phyloP scores from a whole-genome alignment of 2,329 filamentous ascomycete genomes.

The Alternaria infectoria region DNA sequence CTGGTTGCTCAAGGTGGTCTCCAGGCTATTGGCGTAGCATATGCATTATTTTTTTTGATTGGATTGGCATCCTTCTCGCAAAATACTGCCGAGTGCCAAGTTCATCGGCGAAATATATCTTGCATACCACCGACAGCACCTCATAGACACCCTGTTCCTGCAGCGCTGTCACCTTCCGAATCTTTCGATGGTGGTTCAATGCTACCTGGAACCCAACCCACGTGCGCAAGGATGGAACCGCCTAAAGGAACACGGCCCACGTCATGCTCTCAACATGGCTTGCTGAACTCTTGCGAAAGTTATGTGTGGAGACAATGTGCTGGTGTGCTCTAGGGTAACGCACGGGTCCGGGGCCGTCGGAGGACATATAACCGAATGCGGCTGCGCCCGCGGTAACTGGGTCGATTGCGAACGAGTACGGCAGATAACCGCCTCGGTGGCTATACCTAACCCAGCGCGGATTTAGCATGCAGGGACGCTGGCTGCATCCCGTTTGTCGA shows the following conservation, averaged over 20 bases:
- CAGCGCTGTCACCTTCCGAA: conserved; percentile 3
- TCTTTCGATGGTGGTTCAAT: neutral
- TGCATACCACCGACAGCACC: neutral
- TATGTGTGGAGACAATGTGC: neutral
- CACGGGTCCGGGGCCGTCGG: neutral
- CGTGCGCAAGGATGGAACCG: neutral
- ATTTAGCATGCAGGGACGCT: neutral
- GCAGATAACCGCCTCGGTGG: neutral
- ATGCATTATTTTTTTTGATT: neutral
- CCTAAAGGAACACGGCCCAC: neutral
- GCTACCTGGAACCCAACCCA: neutral
- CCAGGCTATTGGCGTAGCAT: neutral
- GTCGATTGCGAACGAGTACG: neutral
- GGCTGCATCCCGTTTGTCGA: neutral
- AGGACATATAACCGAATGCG: conserved; percentile 1
- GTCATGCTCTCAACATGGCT: neutral
- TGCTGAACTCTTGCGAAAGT: neutral
- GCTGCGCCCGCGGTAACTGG: conserved; percentile 1
- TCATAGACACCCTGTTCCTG: neutral
- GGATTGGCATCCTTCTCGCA: neutral
- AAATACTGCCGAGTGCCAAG: neutral
- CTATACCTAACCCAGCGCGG: neutral
- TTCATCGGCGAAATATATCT: neutral
- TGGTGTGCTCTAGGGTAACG: neutral
- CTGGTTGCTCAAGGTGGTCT: neutral